Conservation (phyloP, 1,139 yeast genomes). For the Sugiyamaella grinbergsii region DNA sequence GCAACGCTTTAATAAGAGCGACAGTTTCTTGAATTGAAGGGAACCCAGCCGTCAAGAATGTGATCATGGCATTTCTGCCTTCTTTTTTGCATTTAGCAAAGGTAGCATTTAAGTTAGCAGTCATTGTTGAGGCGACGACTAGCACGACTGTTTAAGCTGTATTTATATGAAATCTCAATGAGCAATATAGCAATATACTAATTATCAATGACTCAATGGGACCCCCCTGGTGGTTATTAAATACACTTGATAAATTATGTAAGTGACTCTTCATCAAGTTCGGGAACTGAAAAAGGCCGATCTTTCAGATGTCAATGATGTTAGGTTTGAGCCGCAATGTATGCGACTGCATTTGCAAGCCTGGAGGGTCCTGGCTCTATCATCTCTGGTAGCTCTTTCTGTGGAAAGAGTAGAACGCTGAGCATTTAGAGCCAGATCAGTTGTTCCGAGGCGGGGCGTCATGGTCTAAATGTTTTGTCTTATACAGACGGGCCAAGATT, state of each 20-base stretch:
- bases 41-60: constrained; percentile 92
- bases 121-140: constrained; percentile 59
- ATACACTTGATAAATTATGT: no score
- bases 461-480: no score
- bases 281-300: constrained; percentile 3
- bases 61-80: constrained; percentile 81
- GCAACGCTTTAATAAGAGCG: constrained; percentile 82
- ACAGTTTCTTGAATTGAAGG: constrained; percentile 87
- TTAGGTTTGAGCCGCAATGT: background rate
- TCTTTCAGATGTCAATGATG: background rate
- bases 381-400: no score
- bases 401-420: no score
- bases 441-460: no score
- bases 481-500: no score
- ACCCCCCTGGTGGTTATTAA: background rate
- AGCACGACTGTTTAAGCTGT: background rate
- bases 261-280: constrained; percentile 9
- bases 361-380: no score
- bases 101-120: constrained; percentile 66
- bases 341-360: no score
- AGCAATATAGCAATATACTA: no score
- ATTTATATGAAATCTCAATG: no score
- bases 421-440: no score
- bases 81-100: constrained; percentile 71
- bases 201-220: no score